Conservation (phyloP, 1,284 basidiomycete species). For the Lentinula novae-zelandiae region DNA sequence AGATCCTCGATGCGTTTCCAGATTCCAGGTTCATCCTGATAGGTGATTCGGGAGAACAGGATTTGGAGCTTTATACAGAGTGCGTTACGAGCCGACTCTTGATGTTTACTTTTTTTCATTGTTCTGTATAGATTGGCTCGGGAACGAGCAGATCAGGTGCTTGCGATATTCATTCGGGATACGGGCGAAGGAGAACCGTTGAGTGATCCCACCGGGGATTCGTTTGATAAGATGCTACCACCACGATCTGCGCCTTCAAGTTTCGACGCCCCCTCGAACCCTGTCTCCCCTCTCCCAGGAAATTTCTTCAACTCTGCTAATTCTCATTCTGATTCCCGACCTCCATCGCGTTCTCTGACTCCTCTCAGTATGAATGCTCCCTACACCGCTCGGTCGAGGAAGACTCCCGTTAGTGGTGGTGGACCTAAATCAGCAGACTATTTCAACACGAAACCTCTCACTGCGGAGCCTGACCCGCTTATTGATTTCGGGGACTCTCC, state of each 20-base stretch:
- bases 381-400: neutral
- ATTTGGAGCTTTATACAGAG: constrained; percentile 78
- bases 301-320: too few species aligned
- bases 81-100: constrained; percentile 19
- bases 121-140: constrained; percentile 40
- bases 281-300: neutral
- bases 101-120: neutral
- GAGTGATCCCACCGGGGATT: constrained; percentile 55
- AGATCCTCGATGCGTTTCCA: constrained; percentile 76
- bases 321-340: neutral
- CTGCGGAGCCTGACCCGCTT: constrained; percentile 5
- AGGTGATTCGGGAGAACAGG: constrained; percentile 88
- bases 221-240: constrained; percentile 21
- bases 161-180: constrained; percentile 78
- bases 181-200: constrained; percentile 45
- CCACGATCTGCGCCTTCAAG: constrained; percentile 21
- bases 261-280: constrained; percentile 8
- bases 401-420: neutral
- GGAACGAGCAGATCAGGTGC: constrained; percentile 62
- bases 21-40: constrained; percentile 77
- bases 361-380: neutral
- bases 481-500: constrained; percentile 1
- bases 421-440: constrained; percentile 1
- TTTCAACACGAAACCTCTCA: neutral
- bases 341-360: neutral